Base-by-base conservation (phyloP, 257 asterid species). In the Nicotiana benthamiana region DNA sequence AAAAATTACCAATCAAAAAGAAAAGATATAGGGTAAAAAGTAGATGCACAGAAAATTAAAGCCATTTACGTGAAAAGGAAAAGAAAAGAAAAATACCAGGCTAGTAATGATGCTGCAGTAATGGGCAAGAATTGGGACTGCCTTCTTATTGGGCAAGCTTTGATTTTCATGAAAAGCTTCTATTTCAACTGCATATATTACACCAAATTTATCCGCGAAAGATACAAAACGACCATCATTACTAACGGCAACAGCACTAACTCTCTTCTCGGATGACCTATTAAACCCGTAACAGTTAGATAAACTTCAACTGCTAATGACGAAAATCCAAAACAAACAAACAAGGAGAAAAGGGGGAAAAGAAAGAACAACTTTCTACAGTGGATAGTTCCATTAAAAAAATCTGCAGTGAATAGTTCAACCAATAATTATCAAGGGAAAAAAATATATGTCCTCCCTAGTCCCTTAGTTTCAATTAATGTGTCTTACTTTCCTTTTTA, bases 101-200 rank as follows among this genome's bases (percentile, higher is more conserved):
- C 97, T 88, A 80, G 97, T 96, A 85, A 94, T 92, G 72, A 94
- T 96, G 91, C 98, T 96, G 87, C 99, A 94, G 86, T 94, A 93
- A 83, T 94, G 99, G 70, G 97, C 89, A 83, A 96, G 95, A 85
- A 94, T 87, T 10, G 97, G 96, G 75, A 87, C 88, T 61, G 91
- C 95, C 86, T 92, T 96, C 89, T 86, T 91, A 59, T 82, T 76
- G 80, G 82, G 70, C 54, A 84, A 81, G 83, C 83, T 83, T 24
- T 63, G 79, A 80, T 82, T 84, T 81, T 84, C 90, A 20, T 67
- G 54, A 83, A 80, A 59, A 32, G 51, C 79, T 63, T 91, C 86
- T 8, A 89, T 79, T 85, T 87, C 94, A 70, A 85, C 90, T 75
- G 87, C 91, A 87, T 92, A 89, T 74, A 94, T 95, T 15, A 90